These are phyloP conservation scores for Lecanicillium sp. DNA, from an alignment of 2,329 filamentous ascomycete genomes.

Conservation along the genomic window DNA sequence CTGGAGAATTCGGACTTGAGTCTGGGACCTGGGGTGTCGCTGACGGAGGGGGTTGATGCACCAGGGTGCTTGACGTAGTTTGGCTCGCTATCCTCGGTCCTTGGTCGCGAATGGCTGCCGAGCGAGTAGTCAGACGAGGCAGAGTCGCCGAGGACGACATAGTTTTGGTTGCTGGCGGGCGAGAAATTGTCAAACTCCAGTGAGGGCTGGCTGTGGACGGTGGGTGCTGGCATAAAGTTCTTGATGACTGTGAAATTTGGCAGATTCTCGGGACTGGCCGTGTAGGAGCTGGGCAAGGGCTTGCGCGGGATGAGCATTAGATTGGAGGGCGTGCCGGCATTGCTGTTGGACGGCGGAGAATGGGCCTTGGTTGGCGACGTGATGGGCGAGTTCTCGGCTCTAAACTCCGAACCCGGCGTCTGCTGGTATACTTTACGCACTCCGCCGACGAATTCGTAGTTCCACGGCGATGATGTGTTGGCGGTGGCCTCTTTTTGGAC, in stretches of 20 bases:
- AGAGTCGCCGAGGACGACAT: conserved; percentile 45
- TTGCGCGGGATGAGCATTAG: conserved; percentile 8
- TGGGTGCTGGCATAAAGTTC: background rate
- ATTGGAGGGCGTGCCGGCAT: background rate
- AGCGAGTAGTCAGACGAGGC: conserved; percentile 39
- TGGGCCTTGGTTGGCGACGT: conserved; percentile 18
- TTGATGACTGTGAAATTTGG: background rate
- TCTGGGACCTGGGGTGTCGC: conserved; percentile 25
- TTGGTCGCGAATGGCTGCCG: conserved; percentile 29
- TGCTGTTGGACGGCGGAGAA: background rate
- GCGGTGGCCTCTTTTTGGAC: background rate
- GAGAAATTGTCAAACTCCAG: conserved; percentile 17
- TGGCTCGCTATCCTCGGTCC: conserved; percentile 34
- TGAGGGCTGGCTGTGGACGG: background rate
- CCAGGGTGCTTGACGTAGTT: conserved; percentile 52
- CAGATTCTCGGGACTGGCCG: background rate
- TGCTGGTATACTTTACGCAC: conserved; percentile 45
- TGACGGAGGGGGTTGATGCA: conserved; percentile 35
- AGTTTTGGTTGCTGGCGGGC: conserved; percentile 43
- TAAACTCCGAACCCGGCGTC: conserved; percentile 21
- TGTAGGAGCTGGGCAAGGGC: conserved; percentile 2
- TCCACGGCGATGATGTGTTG: conserved; percentile 39
- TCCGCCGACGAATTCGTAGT: conserved; percentile 49
- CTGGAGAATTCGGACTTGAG: conserved; percentile 48
- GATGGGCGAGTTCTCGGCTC: conserved; percentile 1